Evolutionary conservation across 306 rosid species (phyloP).

Genomic region (Cucurbita pepo): DNA sequence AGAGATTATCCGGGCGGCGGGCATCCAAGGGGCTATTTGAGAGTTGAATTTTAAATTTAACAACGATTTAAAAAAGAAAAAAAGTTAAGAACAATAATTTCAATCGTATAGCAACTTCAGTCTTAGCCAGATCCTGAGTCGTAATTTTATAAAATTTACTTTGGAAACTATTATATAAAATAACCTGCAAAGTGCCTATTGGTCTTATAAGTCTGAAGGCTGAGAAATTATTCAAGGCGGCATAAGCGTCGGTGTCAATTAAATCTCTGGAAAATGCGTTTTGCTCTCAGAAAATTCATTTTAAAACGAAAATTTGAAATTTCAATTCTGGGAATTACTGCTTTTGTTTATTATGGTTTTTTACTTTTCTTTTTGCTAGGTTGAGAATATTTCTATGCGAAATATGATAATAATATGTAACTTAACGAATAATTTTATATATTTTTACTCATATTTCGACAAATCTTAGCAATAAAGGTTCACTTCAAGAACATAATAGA

Average conservation of each 20-base stretch:
- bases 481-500: not conserved
- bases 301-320: not conserved
- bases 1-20: not conserved
- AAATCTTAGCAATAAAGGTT: not conserved
- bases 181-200: not conserved
- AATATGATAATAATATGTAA: not conserved
- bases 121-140: not conserved
- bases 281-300: not conserved
- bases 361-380: not conserved
- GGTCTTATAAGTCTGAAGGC: not conserved
- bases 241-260: not conserved
- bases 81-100: not conserved
- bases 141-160: not conserved
- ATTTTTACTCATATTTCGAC: no score
- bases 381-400: not conserved
- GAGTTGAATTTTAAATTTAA: not conserved
- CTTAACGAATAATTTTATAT: not conserved
- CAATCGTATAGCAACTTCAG: not conserved
- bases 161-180: not conserved
- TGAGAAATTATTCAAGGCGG: not conserved
- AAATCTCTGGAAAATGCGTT: not conserved
- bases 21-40: not conserved
- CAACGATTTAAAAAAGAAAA: not conserved
- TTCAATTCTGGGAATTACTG: not conserved
- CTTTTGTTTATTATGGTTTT: not conserved